Percentiles rank a stretch among this genome's conserved stretches.
Evolutionary conservation across 148 eudicot species (phyloP).

Genomic region (Agrostemma githago): DNA sequence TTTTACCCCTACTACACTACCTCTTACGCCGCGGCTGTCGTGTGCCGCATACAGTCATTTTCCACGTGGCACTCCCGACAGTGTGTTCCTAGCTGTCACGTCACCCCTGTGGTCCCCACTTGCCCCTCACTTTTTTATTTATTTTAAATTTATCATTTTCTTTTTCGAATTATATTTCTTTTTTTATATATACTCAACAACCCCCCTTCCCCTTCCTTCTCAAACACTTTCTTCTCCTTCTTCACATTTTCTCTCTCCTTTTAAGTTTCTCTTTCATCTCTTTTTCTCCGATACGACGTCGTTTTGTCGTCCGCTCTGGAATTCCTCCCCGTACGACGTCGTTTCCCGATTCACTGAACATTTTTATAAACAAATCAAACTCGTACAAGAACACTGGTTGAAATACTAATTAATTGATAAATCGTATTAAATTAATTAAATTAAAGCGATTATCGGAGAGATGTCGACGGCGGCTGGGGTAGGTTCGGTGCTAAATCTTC

Average conservation of each 20-base stretch:
- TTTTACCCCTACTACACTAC: not conserved
- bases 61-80: constrained; percentile 41
- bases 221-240: constrained; percentile 8
- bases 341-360: not conserved
- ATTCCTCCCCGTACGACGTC: not conserved
- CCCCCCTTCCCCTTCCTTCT: not conserved
- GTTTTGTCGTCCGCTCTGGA: not conserved
- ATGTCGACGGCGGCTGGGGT: constrained; percentile 45
- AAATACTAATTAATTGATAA: not conserved
- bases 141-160: not conserved
- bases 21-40: constrained; percentile 32
- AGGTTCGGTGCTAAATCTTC: constrained; percentile 35
- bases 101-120: constrained; percentile 10
- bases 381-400: not conserved
- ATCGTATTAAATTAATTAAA: not conserved
- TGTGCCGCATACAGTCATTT: constrained; percentile 43
- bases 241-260: constrained; percentile 3
- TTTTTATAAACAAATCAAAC: not conserved
- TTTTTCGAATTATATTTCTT: not conserved
- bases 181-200: constrained; percentile 15
- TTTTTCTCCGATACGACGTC: not conserved
- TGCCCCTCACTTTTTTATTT: not conserved
- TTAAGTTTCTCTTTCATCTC: not conserved
- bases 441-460: not conserved
- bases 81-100: constrained; percentile 23